phyloP scores from a whole-genome alignment of 2,329 filamentous ascomycete species.

The Cladosporium sp. region DNA sequence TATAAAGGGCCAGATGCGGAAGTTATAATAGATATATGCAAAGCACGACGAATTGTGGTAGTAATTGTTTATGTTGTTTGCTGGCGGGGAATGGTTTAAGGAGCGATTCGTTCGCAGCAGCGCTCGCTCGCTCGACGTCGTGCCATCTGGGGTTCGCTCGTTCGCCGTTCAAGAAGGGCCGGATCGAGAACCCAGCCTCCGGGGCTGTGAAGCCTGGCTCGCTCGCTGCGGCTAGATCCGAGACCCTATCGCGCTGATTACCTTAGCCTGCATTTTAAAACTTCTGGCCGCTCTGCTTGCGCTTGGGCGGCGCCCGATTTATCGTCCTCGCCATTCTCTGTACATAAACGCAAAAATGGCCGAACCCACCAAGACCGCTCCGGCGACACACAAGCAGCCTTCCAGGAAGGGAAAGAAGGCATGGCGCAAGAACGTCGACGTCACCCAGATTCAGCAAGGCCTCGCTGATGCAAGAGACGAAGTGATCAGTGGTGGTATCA shows the following conservation, averaged over 20 bases:
- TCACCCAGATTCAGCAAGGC: slow-evolving; percentile 78
- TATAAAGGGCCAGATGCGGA: too few species aligned
- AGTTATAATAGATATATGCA: too few species aligned
- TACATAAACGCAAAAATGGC: slow-evolving; percentile 28
- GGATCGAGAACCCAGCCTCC: background rate
- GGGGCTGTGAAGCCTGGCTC: background rate
- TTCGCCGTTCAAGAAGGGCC: background rate
- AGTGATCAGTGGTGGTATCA: slow-evolving; percentile 83
- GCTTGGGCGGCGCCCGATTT: background rate
- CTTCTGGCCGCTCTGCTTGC: background rate
- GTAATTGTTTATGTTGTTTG: background rate
- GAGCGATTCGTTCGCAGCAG: background rate
- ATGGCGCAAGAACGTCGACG: slow-evolving; percentile 97
- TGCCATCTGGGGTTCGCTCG: background rate
- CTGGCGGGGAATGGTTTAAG: background rate
- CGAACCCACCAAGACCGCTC: slow-evolving; percentile 54
- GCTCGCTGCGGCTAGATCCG: background rate
- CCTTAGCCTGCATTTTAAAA: slow-evolving; percentile 5
- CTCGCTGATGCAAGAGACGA: slow-evolving; percentile 82
- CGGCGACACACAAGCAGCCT: slow-evolving; percentile 78
- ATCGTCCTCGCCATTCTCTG: background rate
- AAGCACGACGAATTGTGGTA: background rate
- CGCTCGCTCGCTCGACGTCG: background rate
- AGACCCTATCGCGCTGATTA: background rate
- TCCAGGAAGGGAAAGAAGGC: slow-evolving; percentile 98